Base-by-base conservation (phyloP, 2,329 filamentous ascomycete species). In the Ascochyta lentis region DNA sequence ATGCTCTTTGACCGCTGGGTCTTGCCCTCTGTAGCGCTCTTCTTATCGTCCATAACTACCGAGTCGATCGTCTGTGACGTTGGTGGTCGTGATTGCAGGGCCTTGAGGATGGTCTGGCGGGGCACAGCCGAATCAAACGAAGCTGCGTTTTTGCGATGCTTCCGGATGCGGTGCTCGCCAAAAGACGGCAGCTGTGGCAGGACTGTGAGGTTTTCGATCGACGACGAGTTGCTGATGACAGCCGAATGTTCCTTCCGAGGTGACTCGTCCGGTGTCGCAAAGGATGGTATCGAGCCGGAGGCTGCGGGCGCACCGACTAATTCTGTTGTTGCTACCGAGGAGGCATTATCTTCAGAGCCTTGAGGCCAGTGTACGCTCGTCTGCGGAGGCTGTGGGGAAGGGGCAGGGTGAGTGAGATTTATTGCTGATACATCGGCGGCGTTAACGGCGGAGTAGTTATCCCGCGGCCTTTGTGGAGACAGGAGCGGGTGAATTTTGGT, bases 71-170 rank as follows among this genome's bases (percentile, higher is more conserved):
- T 84, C 69, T 81, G 84, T 69, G 83, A 83, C 54, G 83, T 79
- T 13, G 79, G 78, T 16, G 79, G 75, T 34, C 79, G 76, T 23
- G 90, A 92, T 52, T 89, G 89, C 63, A 94, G 78, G 6, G 90
- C 90, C 78, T 95, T 93, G 80, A 93, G 86, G 69, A 92, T 87
- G 52, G 91, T 94, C 77, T 94, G 91, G 60, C 87, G 86, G 12
- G 91, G 90, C 63, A 93, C 81, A 8, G 61, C 61, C 43, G 82
- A 82, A 67, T 91, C 89, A 71, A 85, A 82, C 10, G 87, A 89
- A 43, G 63, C 70, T n/a, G 75, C 73, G 67, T 73, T 73, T 60
- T 75, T 76, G 62, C 66, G 73, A 54, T 77, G 75, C 61, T 72
- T 74, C 34, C 63, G 63, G 38, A 64, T 66, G 58, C 75, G 73